Base-by-base conservation (phyloP, 345 rosid genomes). In the Populus pruinosa region DNA sequence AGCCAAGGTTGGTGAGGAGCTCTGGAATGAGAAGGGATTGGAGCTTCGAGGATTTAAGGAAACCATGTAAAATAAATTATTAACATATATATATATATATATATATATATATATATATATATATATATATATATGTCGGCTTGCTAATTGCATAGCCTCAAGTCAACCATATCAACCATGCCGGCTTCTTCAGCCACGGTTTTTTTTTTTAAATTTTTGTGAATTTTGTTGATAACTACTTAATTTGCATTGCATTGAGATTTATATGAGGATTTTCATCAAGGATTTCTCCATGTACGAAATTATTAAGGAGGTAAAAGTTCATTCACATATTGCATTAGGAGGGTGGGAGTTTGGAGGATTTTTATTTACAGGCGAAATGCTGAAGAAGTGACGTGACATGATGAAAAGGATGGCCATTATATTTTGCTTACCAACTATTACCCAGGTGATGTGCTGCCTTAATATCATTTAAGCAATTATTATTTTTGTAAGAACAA, bases 21-120 rank as follows among this genome's bases (percentile, higher is more conserved):
- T 79, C 87, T 72, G 99, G 98, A 49, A 86, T 93, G 81, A 90
- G 98, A 84, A 91, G 99, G 77, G 95, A 95, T 79, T 95, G 98
- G 99, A 95, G 98, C 86, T 93, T 95, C 73, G 96, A 95, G 85
- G 90, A 93, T 84, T 84, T 93, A 81, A 69, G 82, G 75, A 73
- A 70, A 12, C 0, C 14, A 5, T 79, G 74, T 27, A 35, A 8
- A 10, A 20, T 11, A 21, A 56, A 56, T n/a, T 56, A 1, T 56
- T 56, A 8, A 3, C 63, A n/a, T 55, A 0, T 0, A 41, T 41
- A 41, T 41, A 41, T 10, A 39, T 35, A 35, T 35, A 35, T 33
- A 38, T 7, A 38, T 38, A 6, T 0, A 27, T 27, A 27, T 27
- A 27, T n/a, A n/a, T n/a, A n/a, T n/a, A n/a, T n/a, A n/a, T 55